A percentile compares a stretch with the other conserved stretches of the same genome.
These are phyloP conservation scores for Sonneratia alba DNA, from an alignment of 345 rosid genomes.

Conservation along the genomic window DNA sequence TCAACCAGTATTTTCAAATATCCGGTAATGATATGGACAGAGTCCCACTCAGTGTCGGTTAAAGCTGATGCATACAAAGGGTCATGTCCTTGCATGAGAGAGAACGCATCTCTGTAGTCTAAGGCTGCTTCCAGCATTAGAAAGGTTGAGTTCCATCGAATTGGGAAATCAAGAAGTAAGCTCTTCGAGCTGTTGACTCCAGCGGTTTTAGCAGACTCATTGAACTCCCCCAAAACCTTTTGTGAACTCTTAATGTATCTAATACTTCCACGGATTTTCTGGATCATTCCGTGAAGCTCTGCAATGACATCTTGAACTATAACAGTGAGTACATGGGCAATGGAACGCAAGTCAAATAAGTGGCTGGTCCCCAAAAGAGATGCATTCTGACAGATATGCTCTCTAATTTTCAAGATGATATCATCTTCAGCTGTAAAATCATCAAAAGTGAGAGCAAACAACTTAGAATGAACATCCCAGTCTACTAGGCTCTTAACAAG, in stretches of 20 bases:
- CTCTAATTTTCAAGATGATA: conserved; percentile 53
- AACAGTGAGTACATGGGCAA: conserved; percentile 51
- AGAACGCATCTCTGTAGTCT: conserved; percentile 54
- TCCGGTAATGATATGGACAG: conserved; percentile 46
- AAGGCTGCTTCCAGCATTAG: conserved; percentile 68
- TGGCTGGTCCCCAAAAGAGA: conserved; percentile 48
- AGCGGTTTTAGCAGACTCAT: conserved; percentile 52
- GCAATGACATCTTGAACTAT: conserved; percentile 64
- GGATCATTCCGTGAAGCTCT: conserved; percentile 47
- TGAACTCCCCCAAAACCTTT: conserved; percentile 49
- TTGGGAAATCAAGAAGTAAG: conserved; percentile 52
- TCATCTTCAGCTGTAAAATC: conserved; percentile 54
- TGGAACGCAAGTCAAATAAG: conserved; percentile 63
- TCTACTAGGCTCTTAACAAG: conserved; percentile 63
- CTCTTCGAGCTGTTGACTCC: conserved; percentile 49
- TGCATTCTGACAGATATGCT: conserved; percentile 49
- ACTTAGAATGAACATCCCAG: conserved; percentile 81
- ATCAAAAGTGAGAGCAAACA: conserved; percentile 78
- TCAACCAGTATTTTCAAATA: conserved; percentile 58
- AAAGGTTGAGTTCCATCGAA: conserved; percentile 66
- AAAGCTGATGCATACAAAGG: conserved; percentile 38
- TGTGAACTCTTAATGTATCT: conserved; percentile 76
- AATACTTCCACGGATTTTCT: conserved; percentile 64
- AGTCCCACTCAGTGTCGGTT: conserved; percentile 74
- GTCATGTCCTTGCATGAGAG: conserved; percentile 57